Evolutionary conservation across 495 filamentous ascomycete species (phyloP).

Genomic region (Platismatia glauca): DNA sequence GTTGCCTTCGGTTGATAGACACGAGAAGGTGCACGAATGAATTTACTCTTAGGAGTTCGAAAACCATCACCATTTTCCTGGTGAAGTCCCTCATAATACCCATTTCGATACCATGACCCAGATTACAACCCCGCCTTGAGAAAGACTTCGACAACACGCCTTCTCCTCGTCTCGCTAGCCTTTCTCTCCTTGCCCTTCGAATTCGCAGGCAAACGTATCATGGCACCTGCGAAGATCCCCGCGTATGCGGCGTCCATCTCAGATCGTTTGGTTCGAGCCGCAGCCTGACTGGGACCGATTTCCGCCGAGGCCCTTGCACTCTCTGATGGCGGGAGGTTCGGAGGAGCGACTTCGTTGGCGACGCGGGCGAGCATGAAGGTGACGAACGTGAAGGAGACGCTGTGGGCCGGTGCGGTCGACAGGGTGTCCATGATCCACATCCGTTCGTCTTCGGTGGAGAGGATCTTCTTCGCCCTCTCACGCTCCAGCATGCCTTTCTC

Average conservation of each 20-base stretch:
- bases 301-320: neutral
- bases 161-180: slow-evolving; percentile 18
- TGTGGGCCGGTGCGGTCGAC: slow-evolving; percentile 61
- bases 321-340: neutral
- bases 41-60: too few species aligned
- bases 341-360: slow-evolving; percentile 32
- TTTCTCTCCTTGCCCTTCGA: slow-evolving; percentile 18
- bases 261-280: neutral
- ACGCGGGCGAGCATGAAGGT: slow-evolving; percentile 61
- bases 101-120: neutral
- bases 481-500: slow-evolving; percentile 50
- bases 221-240: slow-evolving; percentile 17
- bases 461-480: slow-evolving; percentile 41
- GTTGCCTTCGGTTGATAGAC: too few species aligned
- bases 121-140: neutral
- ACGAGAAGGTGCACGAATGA: too few species aligned
- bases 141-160: slow-evolving; percentile 16
- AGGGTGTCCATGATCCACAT: slow-evolving; percentile 64
- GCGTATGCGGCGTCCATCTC: slow-evolving; percentile 14
- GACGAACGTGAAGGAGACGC: slow-evolving; percentile 78
- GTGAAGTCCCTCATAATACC: too few species aligned
- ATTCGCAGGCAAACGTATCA: slow-evolving; percentile 13
- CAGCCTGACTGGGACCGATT: neutral
- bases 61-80: too few species aligned
- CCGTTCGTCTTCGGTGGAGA: slow-evolving; percentile 53